phyloP scores from a whole-genome alignment of 2,329 filamentous ascomycete genomes.

The Dactylella cylindrospora region DNA sequence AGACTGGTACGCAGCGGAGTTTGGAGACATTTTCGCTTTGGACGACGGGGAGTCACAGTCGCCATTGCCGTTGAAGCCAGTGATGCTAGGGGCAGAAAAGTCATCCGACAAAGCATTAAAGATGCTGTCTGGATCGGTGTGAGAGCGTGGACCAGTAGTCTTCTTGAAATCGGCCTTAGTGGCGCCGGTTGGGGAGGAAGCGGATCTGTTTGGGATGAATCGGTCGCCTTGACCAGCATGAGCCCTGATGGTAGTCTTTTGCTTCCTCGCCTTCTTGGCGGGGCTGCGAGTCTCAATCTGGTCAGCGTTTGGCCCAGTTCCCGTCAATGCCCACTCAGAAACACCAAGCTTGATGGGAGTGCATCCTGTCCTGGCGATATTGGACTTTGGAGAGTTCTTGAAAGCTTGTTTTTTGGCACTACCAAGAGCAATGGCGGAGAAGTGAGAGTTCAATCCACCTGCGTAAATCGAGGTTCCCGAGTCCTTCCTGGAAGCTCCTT shows the following conservation, averaged over 20 bases:
- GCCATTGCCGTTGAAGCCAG: slow-evolving; percentile 63
- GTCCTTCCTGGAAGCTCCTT: slow-evolving; percentile 57
- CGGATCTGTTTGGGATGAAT: slow-evolving; percentile 91
- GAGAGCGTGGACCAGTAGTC: slow-evolving; percentile 57
- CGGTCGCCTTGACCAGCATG: slow-evolving; percentile 67
- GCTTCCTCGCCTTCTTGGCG: slow-evolving; percentile 58
- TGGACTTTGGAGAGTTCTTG: slow-evolving; percentile 79
- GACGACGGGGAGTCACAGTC: slow-evolving; percentile 62
- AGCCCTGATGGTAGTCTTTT: slow-evolving; percentile 78
- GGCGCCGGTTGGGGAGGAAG: slow-evolving; percentile 81
- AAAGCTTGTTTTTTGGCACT: slow-evolving; percentile 59
- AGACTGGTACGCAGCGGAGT: slow-evolving; percentile 82
- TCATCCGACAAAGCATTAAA: slow-evolving; percentile 74
- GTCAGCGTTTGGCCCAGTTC: slow-evolving; percentile 63
- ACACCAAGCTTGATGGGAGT: slow-evolving; percentile 85
- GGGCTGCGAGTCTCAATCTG: slow-evolving; percentile 59
- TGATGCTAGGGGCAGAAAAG: slow-evolving; percentile 69
- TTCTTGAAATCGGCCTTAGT: slow-evolving; percentile 70
- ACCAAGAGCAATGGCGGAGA: slow-evolving; percentile 29
- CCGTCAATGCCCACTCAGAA: slow-evolving; percentile 87
- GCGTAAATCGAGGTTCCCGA: slow-evolving; percentile 63
- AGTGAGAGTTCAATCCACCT: slow-evolving; percentile 58
- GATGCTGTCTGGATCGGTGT: slow-evolving; percentile 69
- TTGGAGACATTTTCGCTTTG: slow-evolving; percentile 38
- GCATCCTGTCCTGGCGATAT: slow-evolving; percentile 71